Conservation (phyloP, 139 green algal species). For the Trebouxia sp. region DNA sequence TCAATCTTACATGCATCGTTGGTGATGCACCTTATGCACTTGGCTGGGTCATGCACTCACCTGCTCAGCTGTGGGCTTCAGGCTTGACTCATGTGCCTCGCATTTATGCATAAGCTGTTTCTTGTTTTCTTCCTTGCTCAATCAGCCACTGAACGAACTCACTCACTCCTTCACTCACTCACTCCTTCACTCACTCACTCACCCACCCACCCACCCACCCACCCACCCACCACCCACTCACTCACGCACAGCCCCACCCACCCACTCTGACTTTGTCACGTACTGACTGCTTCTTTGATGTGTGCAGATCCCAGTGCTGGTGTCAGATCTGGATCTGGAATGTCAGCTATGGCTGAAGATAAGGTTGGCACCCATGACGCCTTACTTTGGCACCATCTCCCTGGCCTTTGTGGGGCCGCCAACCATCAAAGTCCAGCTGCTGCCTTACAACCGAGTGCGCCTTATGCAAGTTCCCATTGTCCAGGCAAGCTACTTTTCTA, state of each 20-base stretch:
- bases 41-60: too few relatives aligned
- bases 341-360: conserved; percentile 94
- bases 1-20: too few relatives aligned
- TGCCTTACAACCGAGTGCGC: conserved; percentile 89
- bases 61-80: too few relatives aligned
- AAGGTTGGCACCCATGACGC: conserved; percentile 87
- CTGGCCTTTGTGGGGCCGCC: conserved; percentile 90
- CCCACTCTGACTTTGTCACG: neutral
- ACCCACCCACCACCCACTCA: neutral
- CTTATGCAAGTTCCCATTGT: conserved; percentile 92
- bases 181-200: neutral
- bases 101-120: too few relatives aligned
- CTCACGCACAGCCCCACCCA: too few relatives aligned
- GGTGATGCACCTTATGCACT: too few relatives aligned
- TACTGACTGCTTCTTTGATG: neutral
- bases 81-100: too few relatives aligned
- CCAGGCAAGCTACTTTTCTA: conserved; percentile 55
- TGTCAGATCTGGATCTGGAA: conserved; percentile 93
- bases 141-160: too few relatives aligned
- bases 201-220: neutral
- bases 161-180: neutral
- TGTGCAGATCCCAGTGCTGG: conserved; percentile 80
- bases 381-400: conserved; percentile 89
- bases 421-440: conserved; percentile 91
- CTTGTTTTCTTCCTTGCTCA: too few relatives aligned